Evolutionary conservation across 306 rosid species (phyloP).

Genomic region (Clitoria ternatea): DNA sequence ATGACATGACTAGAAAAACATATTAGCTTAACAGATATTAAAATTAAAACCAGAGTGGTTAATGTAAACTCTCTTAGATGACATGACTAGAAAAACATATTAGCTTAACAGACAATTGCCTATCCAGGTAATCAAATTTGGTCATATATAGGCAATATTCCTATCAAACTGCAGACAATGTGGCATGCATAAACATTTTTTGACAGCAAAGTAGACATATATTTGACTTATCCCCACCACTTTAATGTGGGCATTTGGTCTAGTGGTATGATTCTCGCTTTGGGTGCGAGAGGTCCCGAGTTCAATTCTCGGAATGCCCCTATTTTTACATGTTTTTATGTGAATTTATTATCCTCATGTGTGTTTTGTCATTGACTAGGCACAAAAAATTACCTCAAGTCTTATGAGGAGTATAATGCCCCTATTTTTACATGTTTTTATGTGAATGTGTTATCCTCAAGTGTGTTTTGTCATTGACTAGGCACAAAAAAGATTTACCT

Average conservation of each 20-base stretch:
- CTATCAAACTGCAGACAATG: background rate
- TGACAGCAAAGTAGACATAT: background rate
- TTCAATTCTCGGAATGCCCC: conserved; percentile 31
- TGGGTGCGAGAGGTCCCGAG: conserved; percentile 72
- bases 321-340: background rate
- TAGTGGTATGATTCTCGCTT: conserved; percentile 74
- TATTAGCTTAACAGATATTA: background rate
- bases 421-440: background rate
- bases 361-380: background rate
- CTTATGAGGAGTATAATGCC: no score
- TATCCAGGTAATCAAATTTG: background rate
- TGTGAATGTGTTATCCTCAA: background rate
- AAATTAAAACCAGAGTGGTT: background rate
- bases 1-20: background rate
- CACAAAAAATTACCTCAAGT: no score
- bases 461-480: background rate
- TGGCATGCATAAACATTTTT: background rate
- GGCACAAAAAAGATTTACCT: no score
- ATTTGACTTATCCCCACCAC: background rate
- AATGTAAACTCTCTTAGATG: background rate
- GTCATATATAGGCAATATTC: background rate
- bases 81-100: background rate
- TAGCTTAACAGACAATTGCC: background rate
- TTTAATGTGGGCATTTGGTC: conserved; percentile 45
- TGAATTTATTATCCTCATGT: background rate